Evolutionary conservation across 2,329 filamentous ascomycete species (phyloP), one percentile per base, ranked within the genome.

Genomic region (Pseudonectria foliicola): DNA sequence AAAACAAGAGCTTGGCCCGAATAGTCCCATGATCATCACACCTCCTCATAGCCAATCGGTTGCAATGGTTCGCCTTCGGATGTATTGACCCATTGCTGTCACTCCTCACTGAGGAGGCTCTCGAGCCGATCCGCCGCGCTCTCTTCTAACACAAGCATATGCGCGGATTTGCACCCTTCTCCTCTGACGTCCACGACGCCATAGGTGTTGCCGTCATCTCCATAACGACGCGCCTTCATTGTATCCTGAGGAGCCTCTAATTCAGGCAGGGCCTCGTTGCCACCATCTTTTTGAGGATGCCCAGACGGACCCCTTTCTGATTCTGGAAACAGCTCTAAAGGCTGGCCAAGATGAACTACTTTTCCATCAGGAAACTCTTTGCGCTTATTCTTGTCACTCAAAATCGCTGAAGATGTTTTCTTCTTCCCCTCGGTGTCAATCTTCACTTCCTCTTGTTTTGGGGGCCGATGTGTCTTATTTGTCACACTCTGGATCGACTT

Each of bases 41-140:
- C 18, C n/a, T n/a, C n/a, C n/a, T n/a, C 18, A 21, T 21, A 21
- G 18, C 18, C 18, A n/a, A 13, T 30, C 25, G 21, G 31, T 18
- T 25, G 12, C 7, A 25, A 27, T 15, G 10, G 6, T 14, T 34
- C 32, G 13, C 34, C 27, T 25, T 15, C 13, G 12, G n/a, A 25
- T 27, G 18, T 6, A 21, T 5, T 21, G 5, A 8, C 33, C 25
- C 21, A 6, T 40, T 37, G 37, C 14, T 39, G 25, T 10, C 18
- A 27, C n/a, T 25, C 38, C 13, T 23, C 18, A 12, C 32, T 35
- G 27, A 48, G 29, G 13, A 52, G 40, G 13, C 26, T 36, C 23
- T 27, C 35, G 24, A 52, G 33, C 8, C 46, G 49, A 37, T 51
- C 49, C 31, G 49, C 41, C 24, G 41, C 46, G 27, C 39, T 44